Conservation (phyloP, 2,329 filamentous ascomycete species). For the Fusarium subglutinans region DNA sequence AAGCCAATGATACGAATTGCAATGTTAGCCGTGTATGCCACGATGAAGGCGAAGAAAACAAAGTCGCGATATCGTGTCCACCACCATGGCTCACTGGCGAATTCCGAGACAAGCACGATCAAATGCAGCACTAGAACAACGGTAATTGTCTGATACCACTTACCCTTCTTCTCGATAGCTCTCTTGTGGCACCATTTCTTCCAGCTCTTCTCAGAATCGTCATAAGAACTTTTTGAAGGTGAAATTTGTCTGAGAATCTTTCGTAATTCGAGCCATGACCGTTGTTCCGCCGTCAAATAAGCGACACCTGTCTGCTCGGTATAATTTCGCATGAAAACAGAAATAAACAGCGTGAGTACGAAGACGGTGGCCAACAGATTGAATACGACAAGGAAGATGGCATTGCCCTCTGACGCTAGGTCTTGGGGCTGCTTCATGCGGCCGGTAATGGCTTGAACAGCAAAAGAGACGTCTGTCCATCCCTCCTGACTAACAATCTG, state of each 20-base stretch:
- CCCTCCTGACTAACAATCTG: conserved; percentile 99
- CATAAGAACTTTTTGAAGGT: conserved; percentile 90
- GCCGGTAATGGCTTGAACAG: conserved; percentile 83
- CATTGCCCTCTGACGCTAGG: conserved; percentile 81
- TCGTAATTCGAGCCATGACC: conserved; percentile 94
- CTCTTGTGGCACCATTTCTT: conserved; percentile 95
- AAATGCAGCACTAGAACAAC: conserved; percentile 83
- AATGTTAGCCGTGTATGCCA: conserved; percentile 86
- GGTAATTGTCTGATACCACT: conserved; percentile 88
- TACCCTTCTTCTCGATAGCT: conserved; percentile 91
- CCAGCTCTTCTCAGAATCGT: conserved; percentile 79
- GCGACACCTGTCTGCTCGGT: conserved; percentile 98
- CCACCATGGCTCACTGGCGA: conserved; percentile 74
- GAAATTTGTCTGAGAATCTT: conserved; percentile 93
- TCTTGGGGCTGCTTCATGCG: conserved; percentile 75
- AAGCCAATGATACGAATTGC: conserved; percentile 85
- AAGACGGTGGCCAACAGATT: conserved; percentile 97
- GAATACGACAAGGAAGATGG: conserved; percentile 94
- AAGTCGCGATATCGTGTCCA: conserved; percentile 79
- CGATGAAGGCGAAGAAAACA: conserved; percentile 82
- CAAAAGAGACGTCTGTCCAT: conserved; percentile 93
- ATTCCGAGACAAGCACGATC: conserved; percentile 84
- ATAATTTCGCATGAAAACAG: conserved; percentile 99
- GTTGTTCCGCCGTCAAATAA: conserved; percentile 93
- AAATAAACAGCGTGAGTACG: conserved; percentile 95